Base-by-base conservation (phyloP, 495 filamentous ascomycete genomes). In the Hapsidospora chrysogenum region DNA sequence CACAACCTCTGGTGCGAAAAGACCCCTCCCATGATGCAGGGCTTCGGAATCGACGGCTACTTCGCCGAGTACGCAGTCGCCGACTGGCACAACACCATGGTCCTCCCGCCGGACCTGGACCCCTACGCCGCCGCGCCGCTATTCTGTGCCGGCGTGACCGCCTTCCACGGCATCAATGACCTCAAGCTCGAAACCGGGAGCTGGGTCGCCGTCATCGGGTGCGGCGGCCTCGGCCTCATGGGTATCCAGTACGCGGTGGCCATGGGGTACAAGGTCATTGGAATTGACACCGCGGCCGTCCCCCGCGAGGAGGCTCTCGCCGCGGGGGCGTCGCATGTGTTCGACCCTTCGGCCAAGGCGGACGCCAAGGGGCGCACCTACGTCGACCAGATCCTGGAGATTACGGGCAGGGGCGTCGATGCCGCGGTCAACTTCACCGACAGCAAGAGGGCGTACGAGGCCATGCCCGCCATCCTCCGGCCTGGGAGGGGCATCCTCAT, bases 161-260 rank as follows among this genome's bases (percentile, higher is more conserved):
- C 54, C 7, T 60, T 54, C 31, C 53, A 60, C 37, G 42, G 49
- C 1, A 50, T 60, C 18, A 52, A 58, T 26, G 51, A 45, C 20
- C 54, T 49, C 26, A 54, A 56, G 34, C 36, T 60, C 27, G 17
- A 25, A 16, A 16, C 46, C 4, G 49, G 49, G 11, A 30, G 53
- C 27, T 58, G 55, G 55, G 28, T 78, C 7, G 71, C 69, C 33
- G 66, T 77, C 40, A 70, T 77, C 25, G 74, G 74, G 31, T 73
- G 72, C 17, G 74, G 74, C 41, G 74, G 74, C 15, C 54, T 78
- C 19, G 74, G 74, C 3, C 61, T 60, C 22, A 46, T 75, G 20
- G 74, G 72, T 9, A 26, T 26, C 11, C 23, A 26, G 23, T 78
- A 75, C 45, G 72, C 72, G 1, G 71, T 67, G 47, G 73, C 70